Conservation (phyloP, 352 stramenopile species). For the Phytophthora pisi region DNA sequence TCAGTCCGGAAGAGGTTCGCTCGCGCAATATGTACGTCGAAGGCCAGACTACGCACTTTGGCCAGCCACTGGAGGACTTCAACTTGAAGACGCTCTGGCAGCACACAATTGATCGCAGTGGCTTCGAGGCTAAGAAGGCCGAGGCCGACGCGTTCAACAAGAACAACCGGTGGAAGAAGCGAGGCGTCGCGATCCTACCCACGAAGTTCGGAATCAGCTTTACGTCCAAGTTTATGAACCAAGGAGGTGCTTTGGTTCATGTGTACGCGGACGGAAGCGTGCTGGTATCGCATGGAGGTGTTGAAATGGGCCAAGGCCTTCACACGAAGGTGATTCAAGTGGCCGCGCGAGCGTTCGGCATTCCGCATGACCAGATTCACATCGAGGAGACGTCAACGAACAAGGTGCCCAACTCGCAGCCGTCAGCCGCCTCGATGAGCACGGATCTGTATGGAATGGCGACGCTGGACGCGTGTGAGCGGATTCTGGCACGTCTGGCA, state of each 20-base stretch:
- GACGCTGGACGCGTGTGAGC: slow-evolving; percentile 94
- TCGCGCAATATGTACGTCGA: slow-evolving; percentile 93
- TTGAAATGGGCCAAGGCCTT: slow-evolving; percentile 98
- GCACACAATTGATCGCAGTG: slow-evolving; percentile 65
- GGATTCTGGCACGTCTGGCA: slow-evolving; percentile 92
- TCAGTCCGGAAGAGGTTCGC: slow-evolving; percentile 76
- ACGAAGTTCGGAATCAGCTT: slow-evolving; percentile 97
- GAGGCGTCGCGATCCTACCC: slow-evolving; percentile 85
- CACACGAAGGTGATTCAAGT: slow-evolving; percentile 95
- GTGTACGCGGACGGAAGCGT: slow-evolving; percentile 96
- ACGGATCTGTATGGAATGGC: slow-evolving; percentile 98
- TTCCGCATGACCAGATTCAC: slow-evolving; percentile 92
- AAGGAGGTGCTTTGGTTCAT: slow-evolving; percentile 95
- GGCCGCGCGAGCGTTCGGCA: slow-evolving; percentile 92
- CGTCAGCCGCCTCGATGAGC: slow-evolving; percentile 95
- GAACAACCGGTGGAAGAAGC: slow-evolving; percentile 91
- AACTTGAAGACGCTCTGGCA: slow-evolving; percentile 91
- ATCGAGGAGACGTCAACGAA: slow-evolving; percentile 95
- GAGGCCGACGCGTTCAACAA: slow-evolving; percentile 91
- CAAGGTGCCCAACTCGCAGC: slow-evolving; percentile 95
- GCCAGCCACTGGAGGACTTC: slow-evolving; percentile 92
- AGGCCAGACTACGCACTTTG: slow-evolving; percentile 92
- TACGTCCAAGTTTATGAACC: slow-evolving; percentile 97
- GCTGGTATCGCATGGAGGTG: slow-evolving; percentile 94
- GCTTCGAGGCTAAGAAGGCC: slow-evolving; percentile 69